Evolutionary conservation across 140 eudicot genomes (phyloP).

Genomic region (Anethum foeniculum): DNA sequence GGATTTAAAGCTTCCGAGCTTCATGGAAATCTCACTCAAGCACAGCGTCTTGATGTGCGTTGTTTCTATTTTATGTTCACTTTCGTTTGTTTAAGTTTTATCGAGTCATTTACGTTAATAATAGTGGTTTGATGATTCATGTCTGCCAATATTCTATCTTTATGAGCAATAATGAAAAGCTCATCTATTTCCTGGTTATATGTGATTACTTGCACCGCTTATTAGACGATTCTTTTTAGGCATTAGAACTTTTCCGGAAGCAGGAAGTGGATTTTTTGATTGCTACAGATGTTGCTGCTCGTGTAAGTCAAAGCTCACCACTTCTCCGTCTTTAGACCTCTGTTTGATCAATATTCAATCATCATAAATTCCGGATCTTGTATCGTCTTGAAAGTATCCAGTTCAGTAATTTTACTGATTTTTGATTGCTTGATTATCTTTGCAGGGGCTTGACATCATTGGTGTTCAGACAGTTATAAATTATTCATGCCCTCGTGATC

Average conservation of each 20-base stretch:
- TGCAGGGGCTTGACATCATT: conserved; percentile 86
- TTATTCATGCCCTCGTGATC: conserved; percentile 86
- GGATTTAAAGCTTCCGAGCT: conserved; percentile 95
- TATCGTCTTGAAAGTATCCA: conserved; percentile 4
- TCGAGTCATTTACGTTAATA: not conserved
- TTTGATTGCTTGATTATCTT: not conserved
- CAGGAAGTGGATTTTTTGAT: conserved; percentile 79
- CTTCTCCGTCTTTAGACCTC: not conserved
- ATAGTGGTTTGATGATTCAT: not conserved
- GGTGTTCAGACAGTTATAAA: conserved; percentile 93
- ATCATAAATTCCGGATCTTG: not conserved
- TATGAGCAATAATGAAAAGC: not conserved
- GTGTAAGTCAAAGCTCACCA: conserved; percentile 42
- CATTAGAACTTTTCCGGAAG: conserved; percentile 78
- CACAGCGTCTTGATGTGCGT: conserved; percentile 86
- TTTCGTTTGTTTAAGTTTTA: not conserved
- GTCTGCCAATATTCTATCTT: not conserved
- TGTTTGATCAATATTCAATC: not conserved
- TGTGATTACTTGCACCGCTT: conserved; percentile 7
- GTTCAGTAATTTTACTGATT: not conserved
- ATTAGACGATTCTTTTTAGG: conserved; percentile 29
- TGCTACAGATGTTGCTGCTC: conserved; percentile 91
- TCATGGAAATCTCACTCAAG: conserved; percentile 89
- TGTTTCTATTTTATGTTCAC: not conserved
- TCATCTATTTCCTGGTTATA: not conserved